Base-by-base conservation (phyloP, 805 yeast genomes). In the Henningerozyma blattae region DNA sequence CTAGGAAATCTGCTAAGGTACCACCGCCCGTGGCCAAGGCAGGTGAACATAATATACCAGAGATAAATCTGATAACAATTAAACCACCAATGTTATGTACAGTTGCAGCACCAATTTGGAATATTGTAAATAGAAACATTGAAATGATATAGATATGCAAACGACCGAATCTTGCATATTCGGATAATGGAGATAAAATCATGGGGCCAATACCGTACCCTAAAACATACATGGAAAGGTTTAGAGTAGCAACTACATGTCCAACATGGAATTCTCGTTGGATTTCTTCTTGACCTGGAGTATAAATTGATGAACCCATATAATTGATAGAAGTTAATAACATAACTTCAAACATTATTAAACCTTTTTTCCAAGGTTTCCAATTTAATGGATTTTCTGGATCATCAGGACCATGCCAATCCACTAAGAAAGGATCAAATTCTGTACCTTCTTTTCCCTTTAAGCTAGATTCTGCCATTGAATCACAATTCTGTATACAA, bases 141-240 rank as follows among this genome's bases (percentile, higher is more conserved):
- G 78, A 61, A 15, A 54, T 32, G 22, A 65, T 56, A 40, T 72
- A 75, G 27, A 71, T 62, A 20, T 63, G 56, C 35, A 68, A 69
- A 40, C 80, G 62, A 12, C 81, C 81, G 31, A 70, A 49, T 3
- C 52, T 47, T 3, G 74, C 68, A 31, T 69, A 61, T 47, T 75
- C 82, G 12, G 76, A 67, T 39, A 75, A 42, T 3, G 82, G 81
- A 0, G 77, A 67, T 34, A 72, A 68, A 2, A 72, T 40, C 59
- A 75, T 58, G 2, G 79, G 79, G 1, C 79, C 79, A 15, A 72
- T 32, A 34, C 76, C 81, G 45, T 75, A 74, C 8, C 80, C 82
- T 19, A 73, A 43, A 6, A 75, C 75, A 41, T 68, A 76, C 26
- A 72, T 40, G 0, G 77, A 56, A 43, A 76, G 58, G 3, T 76